Conservation (phyloP, 805 yeast genomes). For the Wickerhamiella cacticola region DNA sequence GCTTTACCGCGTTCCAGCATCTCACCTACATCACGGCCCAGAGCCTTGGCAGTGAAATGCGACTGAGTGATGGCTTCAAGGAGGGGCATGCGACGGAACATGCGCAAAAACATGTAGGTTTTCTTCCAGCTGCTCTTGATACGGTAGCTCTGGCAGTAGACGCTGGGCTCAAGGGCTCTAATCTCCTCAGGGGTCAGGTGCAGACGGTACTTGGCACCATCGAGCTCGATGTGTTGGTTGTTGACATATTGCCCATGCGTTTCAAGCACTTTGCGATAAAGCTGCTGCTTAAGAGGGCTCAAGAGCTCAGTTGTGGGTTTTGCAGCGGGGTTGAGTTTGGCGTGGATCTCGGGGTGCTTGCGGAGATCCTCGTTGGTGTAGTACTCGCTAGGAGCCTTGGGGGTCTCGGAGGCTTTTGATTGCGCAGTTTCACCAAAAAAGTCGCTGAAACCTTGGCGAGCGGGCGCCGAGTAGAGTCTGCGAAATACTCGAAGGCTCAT, state of each 20-base stretch:
- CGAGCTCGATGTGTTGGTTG: slow-evolving; percentile 37
- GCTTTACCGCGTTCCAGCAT: slow-evolving; percentile 59
- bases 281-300: slow-evolving; percentile 56
- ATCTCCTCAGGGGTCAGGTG: slow-evolving; percentile 52
- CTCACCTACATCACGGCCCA: slow-evolving; percentile 67
- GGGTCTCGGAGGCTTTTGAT: neutral
- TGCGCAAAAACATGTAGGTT: slow-evolving; percentile 65
- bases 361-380: slow-evolving; percentile 20
- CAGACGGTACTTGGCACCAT: slow-evolving; percentile 43
- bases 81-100: slow-evolving; percentile 58
- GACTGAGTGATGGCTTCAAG: slow-evolving; percentile 81
- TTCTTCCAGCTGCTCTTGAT: slow-evolving; percentile 82
- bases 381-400: slow-evolving; percentile 8
- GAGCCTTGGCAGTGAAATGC: slow-evolving; percentile 71
- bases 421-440: slow-evolving; percentile 2
- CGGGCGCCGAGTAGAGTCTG: slow-evolving; percentile 5
- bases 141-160: slow-evolving; percentile 70
- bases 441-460: slow-evolving; percentile 1
- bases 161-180: slow-evolving; percentile 73
- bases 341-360: slow-evolving; percentile 18
- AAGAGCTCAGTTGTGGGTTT: slow-evolving; percentile 46
- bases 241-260: slow-evolving; percentile 63
- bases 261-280: slow-evolving; percentile 50
- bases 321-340: slow-evolving; percentile 36
- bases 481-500: slow-evolving; percentile 2